Evolutionary conservation across 2,329 filamentous ascomycete species (phyloP).

Genomic region (Botrytis aclada): DNA sequence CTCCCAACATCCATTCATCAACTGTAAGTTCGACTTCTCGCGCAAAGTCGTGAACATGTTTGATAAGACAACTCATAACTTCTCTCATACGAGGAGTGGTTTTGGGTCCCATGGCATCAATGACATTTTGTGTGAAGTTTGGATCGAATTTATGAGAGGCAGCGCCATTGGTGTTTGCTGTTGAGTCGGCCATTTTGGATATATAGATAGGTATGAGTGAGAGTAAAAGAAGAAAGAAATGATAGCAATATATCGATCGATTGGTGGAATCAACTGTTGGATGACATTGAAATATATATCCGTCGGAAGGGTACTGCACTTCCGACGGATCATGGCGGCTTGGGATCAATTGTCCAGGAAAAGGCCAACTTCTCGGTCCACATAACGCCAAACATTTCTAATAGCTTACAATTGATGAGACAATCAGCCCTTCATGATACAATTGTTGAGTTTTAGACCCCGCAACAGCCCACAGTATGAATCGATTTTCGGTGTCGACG

Average conservation of each 20-base stretch:
- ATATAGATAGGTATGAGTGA: not conserved
- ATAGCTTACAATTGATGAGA: constrained; percentile 2
- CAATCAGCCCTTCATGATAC: not conserved
- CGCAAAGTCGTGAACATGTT: constrained; percentile 57
- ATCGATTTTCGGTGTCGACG: not conserved
- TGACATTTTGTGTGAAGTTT: constrained; percentile 58
- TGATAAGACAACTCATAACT: constrained; percentile 52
- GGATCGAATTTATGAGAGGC: constrained; percentile 40
- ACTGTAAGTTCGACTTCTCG: constrained; percentile 56
- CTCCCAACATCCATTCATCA: constrained; percentile 56
- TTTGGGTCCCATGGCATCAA: constrained; percentile 60
- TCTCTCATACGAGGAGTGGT: constrained; percentile 54
- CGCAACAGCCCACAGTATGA: not conserved
- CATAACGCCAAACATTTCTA: not conserved
- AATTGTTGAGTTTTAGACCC: not conserved
- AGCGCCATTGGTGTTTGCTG: not conserved
- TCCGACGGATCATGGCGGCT: not conserved
- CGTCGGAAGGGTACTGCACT: constrained; percentile 11
- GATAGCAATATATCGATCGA: not conserved
- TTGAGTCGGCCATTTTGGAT: not conserved
- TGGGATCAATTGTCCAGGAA: not conserved
- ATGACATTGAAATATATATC: not conserved
- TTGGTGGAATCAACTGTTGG: not conserved
- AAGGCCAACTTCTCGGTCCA: not conserved
- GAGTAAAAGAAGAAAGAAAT: not conserved